Base-by-base conservation (phyloP, 2,329 filamentous ascomycete genomes). In the Hortaea sp. region DNA sequence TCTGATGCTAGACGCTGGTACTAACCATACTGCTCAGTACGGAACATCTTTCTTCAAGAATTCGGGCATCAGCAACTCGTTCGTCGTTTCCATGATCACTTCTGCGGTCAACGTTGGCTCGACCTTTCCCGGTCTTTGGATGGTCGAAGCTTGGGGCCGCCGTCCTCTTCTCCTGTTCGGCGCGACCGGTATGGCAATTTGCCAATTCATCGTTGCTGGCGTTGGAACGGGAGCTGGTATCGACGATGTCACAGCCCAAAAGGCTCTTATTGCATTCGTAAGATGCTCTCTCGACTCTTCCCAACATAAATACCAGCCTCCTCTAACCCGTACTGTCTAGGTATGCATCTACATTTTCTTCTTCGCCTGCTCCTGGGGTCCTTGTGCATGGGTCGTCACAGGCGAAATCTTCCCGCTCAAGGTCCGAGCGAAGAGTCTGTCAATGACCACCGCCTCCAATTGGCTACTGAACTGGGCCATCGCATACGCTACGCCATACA, bases 111-210 rank as follows among this genome's bases (percentile, higher is more conserved):
- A 90, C 60, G 78, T 85, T 12, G 73, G 78, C 41, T 87, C 84
- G 3, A 90, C 85, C 1, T 64, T 90, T 47, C 84, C 85, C 1
- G 85, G 84, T 44, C 49, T 63, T 11, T 61, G 55, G 41, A 73
- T 88, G 39, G 84, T 92, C 48, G 86, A 92, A 62, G 78, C 78
- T 1, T 82, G 84, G 74, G 86, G 86, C 42, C 82, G 86, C 46
- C 82, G 86, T 12, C 80, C 75, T 44, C 72, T 90, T 5, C 74
- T 90, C 29, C 81, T 90, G 53, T 71, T 82, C 40, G 86, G 86
- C 42, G 83, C 85, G 30, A 66, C 81, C 28, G 85, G 85, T 48
- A 90, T 90, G 86, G 79, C 65, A 38, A 57, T 71, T 40, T 69
- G 62, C 41, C 71, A 75, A 47, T 63, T 73, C 45, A 71, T 75